Evolutionary conservation across 805 yeast genomes (phyloP).

Genomic region (Candida nonsorbophila): DNA sequence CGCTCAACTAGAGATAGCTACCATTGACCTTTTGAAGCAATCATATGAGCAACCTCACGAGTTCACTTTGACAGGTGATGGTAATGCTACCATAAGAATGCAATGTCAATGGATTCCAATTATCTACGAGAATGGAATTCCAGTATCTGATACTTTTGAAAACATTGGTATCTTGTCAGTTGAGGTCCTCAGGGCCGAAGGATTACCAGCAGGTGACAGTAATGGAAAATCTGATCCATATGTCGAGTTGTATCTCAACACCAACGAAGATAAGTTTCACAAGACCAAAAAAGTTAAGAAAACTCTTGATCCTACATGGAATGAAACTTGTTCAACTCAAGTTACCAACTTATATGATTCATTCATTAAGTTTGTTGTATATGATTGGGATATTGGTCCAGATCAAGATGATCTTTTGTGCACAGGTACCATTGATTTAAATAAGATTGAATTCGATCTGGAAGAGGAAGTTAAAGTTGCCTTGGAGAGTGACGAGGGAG

Average conservation of each 20-base stretch:
- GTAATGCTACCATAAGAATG: conserved; percentile 48
- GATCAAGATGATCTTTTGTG: conserved; percentile 83
- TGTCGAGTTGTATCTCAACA: conserved; percentile 62
- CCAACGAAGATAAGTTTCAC: conserved; percentile 49
- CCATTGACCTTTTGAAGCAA: conserved; percentile 57
- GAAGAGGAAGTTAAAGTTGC: conserved; percentile 55
- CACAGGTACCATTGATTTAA: conserved; percentile 49
- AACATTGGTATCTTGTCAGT: conserved; percentile 70
- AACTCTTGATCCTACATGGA: conserved; percentile 88
- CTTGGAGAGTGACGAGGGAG: conserved; percentile 43
- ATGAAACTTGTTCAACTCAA: conserved; percentile 57
- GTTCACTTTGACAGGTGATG: conserved; percentile 50
- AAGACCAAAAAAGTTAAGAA: conserved; percentile 80
- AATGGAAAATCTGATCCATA: conserved; percentile 95
- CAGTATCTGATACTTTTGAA: conserved; percentile 67
- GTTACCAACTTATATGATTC: conserved; percentile 62
- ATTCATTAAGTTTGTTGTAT: conserved; percentile 49
- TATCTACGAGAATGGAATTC: conserved; percentile 47
- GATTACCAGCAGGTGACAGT: conserved; percentile 79
- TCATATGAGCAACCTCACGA: conserved; percentile 60
- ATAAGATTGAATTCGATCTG: conserved; percentile 24
- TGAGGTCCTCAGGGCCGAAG: conserved; percentile 57
- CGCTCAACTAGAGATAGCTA: conserved; percentile 62
- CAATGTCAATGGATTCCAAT: conserved; percentile 81
- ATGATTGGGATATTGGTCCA: conserved; percentile 94